Evolutionary conservation across 768 basidiomycete species (phyloP).

Genomic region (Cystobasidium tubakii): DNA sequence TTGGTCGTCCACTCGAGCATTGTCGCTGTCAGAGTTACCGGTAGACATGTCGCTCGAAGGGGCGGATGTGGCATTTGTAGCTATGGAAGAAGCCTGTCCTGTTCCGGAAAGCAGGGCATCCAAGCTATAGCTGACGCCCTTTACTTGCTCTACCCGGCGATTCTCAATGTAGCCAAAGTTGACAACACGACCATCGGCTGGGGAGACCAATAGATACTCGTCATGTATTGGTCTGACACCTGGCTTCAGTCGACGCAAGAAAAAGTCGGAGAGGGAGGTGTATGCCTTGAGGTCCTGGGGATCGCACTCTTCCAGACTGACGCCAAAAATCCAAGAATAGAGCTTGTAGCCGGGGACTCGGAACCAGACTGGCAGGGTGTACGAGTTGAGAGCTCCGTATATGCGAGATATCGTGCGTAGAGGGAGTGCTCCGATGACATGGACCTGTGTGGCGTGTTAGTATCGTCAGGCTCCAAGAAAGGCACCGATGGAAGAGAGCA

Average conservation of each 20-base stretch:
- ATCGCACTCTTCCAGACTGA: constrained; percentile 87
- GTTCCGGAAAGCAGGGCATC: constrained; percentile 74
- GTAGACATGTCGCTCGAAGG: constrained; percentile 52
- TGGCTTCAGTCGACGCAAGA: constrained; percentile 77
- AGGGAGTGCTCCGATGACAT: constrained; percentile 89
- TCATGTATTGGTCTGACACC: constrained; percentile 72
- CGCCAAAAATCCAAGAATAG: constrained; percentile 83
- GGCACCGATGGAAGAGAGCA: too few species aligned
- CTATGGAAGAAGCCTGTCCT: constrained; percentile 51
- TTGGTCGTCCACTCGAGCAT: constrained; percentile 61
- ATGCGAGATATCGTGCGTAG: constrained; percentile 89
- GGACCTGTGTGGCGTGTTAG: constrained; percentile 58
- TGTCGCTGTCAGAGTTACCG: constrained; percentile 49
- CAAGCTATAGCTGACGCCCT: constrained; percentile 93
- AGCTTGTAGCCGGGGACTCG: constrained; percentile 80
- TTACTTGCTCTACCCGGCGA: constrained; percentile 85
- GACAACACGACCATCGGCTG: constrained; percentile 85
- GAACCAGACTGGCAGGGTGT: constrained; percentile 89
- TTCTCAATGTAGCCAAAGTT: constrained; percentile 80
- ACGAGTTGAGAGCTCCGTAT: constrained; percentile 92
- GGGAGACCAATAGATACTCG: constrained; percentile 71
- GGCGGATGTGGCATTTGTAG: constrained; percentile 46
- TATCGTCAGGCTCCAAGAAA: too few species aligned
- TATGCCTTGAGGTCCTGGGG: constrained; percentile 70
- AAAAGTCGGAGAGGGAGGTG: constrained; percentile 85